These are phyloP conservation scores for Fremontodendron californicum DNA, from an alignment of 345 rosid genomes.

Conservation along the genomic window DNA sequence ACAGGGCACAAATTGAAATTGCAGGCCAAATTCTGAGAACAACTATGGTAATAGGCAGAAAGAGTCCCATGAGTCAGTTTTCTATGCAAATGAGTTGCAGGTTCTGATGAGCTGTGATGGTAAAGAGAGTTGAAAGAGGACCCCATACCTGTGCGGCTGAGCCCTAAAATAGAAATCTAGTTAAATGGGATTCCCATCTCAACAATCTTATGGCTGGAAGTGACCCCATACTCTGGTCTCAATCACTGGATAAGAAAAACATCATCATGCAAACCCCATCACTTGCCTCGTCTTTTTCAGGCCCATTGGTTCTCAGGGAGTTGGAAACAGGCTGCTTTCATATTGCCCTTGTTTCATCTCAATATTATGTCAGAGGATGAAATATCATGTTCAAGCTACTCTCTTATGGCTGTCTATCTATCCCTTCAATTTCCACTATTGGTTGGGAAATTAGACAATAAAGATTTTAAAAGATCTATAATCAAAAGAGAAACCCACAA, in stretches of 20 bases:
- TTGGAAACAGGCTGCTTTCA: conserved; percentile 20
- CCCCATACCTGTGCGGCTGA: neutral
- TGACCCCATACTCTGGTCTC: conserved; percentile 10
- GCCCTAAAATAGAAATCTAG: neutral
- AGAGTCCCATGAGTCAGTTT: neutral
- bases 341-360: conserved; percentile 16
- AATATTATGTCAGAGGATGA: conserved; percentile 8
- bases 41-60: neutral
- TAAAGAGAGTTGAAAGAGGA: neutral
- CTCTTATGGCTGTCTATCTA: neutral
- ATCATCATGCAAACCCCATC: conserved; percentile 13
- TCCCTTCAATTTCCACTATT: neutral
- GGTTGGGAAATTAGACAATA: neutral
- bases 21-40: neutral
- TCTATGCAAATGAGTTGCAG: neutral
- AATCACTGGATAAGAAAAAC: conserved; percentile 13
- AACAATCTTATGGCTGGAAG: neutral
- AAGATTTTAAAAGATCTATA: neutral
- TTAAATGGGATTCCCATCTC: neutral
- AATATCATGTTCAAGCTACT: neutral
- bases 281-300: conserved; percentile 11
- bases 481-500: neutral
- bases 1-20: neutral
- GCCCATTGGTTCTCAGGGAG: neutral
- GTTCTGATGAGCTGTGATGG: neutral